Evolutionary conservation across 441 rosid species (phyloP).

Genomic region (Erysimum pusillum): DNA sequence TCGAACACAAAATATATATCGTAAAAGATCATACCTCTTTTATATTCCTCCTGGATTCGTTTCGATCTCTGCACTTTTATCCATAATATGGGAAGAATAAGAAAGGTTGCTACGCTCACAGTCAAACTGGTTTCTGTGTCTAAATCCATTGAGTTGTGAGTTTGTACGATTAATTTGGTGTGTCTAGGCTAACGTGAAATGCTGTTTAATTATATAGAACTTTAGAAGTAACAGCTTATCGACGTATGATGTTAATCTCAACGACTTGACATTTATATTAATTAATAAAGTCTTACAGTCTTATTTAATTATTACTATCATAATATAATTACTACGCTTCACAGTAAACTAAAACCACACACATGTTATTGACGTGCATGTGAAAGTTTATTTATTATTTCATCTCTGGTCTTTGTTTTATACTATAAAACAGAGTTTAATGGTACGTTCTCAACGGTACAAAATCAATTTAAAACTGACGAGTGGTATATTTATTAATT

Average conservation of each 20-base stretch:
- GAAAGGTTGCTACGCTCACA: neutral
- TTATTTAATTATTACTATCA: neutral
- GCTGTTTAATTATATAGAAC: neutral
- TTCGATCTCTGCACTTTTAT: neutral
- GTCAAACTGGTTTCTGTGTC: neutral
- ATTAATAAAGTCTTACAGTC: neutral
- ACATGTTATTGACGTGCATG: constrained; percentile 1
- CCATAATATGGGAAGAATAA: neutral
- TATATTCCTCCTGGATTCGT: neutral
- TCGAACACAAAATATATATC: too few relatives aligned
- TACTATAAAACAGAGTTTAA: neutral
- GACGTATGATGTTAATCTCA: neutral
- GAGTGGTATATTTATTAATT: neutral
- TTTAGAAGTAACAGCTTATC: neutral
- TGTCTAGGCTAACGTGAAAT: neutral
- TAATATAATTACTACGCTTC: neutral
- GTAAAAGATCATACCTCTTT: neutral
- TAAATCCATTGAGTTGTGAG: constrained; percentile 1
- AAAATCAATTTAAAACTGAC: neutral
- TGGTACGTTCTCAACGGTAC: neutral
- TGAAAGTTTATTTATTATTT: neutral
- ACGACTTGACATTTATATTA: neutral
- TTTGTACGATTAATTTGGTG: too few relatives aligned
- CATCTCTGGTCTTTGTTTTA: neutral
- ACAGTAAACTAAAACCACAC: neutral